A percentile compares a stretch with the other conserved stretches of the same genome.
phyloP scores from a whole-genome alignment of 768 basidiomycete species.

The Pulveroboletus sp. region DNA sequence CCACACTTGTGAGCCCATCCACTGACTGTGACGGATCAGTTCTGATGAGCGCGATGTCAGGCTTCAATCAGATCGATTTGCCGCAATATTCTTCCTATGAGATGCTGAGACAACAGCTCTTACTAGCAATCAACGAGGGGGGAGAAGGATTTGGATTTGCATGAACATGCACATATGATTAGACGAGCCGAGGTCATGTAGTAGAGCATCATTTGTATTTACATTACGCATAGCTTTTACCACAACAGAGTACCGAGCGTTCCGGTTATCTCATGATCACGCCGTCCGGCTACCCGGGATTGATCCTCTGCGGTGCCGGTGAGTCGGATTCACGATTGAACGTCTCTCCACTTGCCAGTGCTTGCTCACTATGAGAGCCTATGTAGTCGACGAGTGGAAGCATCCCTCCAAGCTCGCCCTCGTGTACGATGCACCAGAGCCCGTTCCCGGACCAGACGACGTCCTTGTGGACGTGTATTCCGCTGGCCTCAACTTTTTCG shows the following conservation, averaged over 20 bases:
- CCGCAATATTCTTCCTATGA: conserved; percentile 96
- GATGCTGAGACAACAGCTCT: conserved; percentile 84
- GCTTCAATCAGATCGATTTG: conserved; percentile 93
- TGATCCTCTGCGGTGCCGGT: background rate
- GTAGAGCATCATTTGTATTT: conserved; percentile 35
- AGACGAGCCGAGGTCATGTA: conserved; percentile 18
- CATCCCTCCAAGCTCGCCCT: conserved; percentile 63
- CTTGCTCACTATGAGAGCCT: conserved; percentile 60
- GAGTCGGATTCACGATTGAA: too few relatives aligned
- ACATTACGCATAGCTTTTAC: conserved; percentile 20
- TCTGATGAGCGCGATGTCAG: conserved; percentile 35
- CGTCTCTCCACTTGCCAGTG: too few relatives aligned
- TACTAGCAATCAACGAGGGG: conserved; percentile 93
- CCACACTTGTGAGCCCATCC: conserved; percentile 67
- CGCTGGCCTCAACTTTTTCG: conserved; percentile 76
- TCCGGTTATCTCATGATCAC: background rate
- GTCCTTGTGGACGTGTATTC: conserved; percentile 74
- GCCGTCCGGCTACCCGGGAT: background rate
- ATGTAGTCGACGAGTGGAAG: conserved; percentile 62
- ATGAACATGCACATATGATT: conserved; percentile 22
- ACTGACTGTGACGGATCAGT: background rate
- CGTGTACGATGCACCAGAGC: conserved; percentile 53
- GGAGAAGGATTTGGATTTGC: conserved; percentile 93
- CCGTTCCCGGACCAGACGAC: conserved; percentile 44
- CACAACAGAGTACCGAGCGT: background rate